Conservation (phyloP, 768 basidiomycete genomes). For the Trametes sanguinea region DNA sequence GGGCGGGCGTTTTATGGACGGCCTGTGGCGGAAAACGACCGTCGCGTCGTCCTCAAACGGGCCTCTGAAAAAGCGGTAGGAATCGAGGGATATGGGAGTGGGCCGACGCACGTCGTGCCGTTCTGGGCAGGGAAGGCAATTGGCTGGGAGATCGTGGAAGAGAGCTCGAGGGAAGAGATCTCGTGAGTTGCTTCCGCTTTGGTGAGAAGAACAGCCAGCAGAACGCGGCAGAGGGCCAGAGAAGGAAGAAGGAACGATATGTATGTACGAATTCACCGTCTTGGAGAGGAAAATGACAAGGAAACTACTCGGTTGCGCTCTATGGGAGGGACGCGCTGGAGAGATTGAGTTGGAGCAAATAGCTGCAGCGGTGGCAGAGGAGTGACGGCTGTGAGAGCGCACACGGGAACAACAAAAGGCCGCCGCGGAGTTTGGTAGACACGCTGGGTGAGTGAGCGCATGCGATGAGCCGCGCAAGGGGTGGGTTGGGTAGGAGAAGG, state of each 20-base stretch:
- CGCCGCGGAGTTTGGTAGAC: no score
- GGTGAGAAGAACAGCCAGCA: no score
- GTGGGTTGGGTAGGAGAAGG: background rate
- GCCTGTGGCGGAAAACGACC: constrained; percentile 31
- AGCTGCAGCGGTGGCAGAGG: background rate
- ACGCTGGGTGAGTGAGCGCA: no score
- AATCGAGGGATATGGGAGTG: constrained; percentile 44
- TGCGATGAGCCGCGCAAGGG: background rate
- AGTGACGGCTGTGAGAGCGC: background rate
- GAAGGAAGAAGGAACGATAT: background rate
- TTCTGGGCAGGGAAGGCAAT: constrained; percentile 88
- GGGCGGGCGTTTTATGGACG: constrained; percentile 81
- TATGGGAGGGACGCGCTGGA: background rate
- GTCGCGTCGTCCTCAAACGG: constrained; percentile 47
- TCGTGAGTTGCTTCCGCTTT: background rate
- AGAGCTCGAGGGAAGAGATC: background rate
- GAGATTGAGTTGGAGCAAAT: background rate
- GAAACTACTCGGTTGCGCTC: constrained; percentile 7
- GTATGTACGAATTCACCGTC: background rate
- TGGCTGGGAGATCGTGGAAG: constrained; percentile 55
- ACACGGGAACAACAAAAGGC: no score
- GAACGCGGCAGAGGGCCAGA: background rate
- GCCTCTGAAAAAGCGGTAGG: constrained; percentile 44
- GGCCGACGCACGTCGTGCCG: constrained; percentile 55
- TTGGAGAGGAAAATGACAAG: background rate